Evolutionary conservation across 2,329 filamentous ascomycete genomes (phyloP), one percentile per base, ranked within the genome.

Genomic region (Clonostachys sp.): DNA sequence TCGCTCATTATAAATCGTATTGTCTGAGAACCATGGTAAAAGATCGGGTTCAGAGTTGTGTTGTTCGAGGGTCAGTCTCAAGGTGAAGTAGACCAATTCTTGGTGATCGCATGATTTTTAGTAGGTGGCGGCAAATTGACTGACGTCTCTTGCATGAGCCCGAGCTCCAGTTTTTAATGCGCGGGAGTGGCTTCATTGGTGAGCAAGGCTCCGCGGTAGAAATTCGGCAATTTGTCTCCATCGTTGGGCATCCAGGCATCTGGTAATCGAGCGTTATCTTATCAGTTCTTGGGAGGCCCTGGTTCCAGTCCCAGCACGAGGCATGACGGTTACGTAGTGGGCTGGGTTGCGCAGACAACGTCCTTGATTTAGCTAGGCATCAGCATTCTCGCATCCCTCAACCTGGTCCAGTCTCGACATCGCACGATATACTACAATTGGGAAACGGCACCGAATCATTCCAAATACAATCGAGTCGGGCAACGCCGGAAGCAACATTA

Each of bases 1-100:
- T 83, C 77, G 67, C 77, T 84, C 80, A 84, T 84, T 52, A 58
- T 72, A 60, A 57, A 10, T 30, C 24, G 24, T 30, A 30, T 30
- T 30, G 24, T 30, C 24, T 30, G 24, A 30, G 24, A 30, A 30
- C 24, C 24, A 30, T 30, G 24, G 24, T 30, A 30, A 30, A 30
- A 30, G 8, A 30, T 30, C 24, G 24, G 10, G 24, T 30, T 30
- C 9, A 10, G 24, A 30, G 24, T 10, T 30, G 24, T 4, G 24
- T 30, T 30, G 24, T 30, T 30, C 24, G 24, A 30, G 24, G 24
- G 24, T 10, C 24, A 30, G 24, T 30, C 24, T 30, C 9, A 30
- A 9, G 24, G 24, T 30, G 24, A 30, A 30, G 24, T 10, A 30
- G 24, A 30, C 24, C 24, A 30, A 30, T 30, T 30, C 24, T 30